A percentile compares a stretch with the other conserved stretches of the same genome.
These are phyloP conservation scores for Hyaloperonospora brassicae DNA, from an alignment of 352 stramenopile species.

Conservation along the genomic window DNA sequence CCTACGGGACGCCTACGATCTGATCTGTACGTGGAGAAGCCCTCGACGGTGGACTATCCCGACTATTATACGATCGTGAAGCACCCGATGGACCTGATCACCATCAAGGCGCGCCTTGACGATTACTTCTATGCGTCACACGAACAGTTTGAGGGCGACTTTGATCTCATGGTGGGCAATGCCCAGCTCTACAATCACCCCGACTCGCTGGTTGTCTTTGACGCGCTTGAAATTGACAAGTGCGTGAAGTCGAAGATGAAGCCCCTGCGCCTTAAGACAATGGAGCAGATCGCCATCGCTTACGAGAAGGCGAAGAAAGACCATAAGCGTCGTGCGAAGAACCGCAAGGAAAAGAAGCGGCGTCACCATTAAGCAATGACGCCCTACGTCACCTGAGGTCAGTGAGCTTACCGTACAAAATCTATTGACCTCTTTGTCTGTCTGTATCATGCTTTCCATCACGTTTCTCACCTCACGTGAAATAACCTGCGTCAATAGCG, in stretches of 20 bases:
- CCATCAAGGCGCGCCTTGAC: conserved; percentile 81
- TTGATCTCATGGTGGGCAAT: conserved; percentile 83
- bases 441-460: conserved; percentile 7
- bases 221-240: conserved; percentile 82
- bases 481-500: conserved; percentile 81
- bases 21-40: conserved; percentile 74
- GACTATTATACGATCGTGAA: conserved; percentile 88
- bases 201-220: conserved; percentile 74
- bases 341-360: conserved; percentile 73
- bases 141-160: conserved; percentile 65
- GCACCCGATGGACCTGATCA: conserved; percentile 78
- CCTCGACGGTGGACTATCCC: conserved; percentile 70
- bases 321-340: conserved; percentile 66
- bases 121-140: conserved; percentile 55
- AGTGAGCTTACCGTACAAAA: conserved; percentile 31
- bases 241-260: conserved; percentile 77
- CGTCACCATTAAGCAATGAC: conserved; percentile 32
- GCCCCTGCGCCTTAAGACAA: conserved; percentile 48
- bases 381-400: conserved; percentile 10
- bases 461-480: conserved; percentile 41
- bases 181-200: conserved; percentile 83
- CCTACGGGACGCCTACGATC: conserved; percentile 53
- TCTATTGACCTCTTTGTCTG: conserved; percentile 19
- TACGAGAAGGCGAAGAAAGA: conserved; percentile 77
- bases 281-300: conserved; percentile 45